Conservation (phyloP, 176 grass and related monocot species). For the Rhynchospora pubera region DNA sequence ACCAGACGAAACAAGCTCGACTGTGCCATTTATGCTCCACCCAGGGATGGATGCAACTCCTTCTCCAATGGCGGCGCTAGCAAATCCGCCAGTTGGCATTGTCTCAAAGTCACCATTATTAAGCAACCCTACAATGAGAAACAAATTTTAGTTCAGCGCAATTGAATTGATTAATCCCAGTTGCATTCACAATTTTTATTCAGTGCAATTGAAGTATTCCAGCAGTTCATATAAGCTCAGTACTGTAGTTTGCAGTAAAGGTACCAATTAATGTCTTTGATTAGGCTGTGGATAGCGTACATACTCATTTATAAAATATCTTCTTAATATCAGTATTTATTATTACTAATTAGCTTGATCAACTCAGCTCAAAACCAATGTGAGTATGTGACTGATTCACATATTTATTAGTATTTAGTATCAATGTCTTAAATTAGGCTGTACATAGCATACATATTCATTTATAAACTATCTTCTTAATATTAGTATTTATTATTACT, state of each 20-base stretch:
- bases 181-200: neutral
- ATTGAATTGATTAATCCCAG: neutral
- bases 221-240: neutral
- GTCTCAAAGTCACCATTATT: conserved; percentile 90
- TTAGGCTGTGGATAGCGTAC: neutral
- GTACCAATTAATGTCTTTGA: neutral
- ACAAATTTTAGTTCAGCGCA: neutral
- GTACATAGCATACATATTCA: neutral
- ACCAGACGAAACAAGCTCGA: conserved; percentile 77
- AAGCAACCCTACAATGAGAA: conserved; percentile 55
- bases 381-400: neutral
- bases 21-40: conserved; percentile 91
- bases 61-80: conserved; percentile 48
- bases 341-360: neutral
- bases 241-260: neutral
- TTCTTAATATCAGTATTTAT: neutral
- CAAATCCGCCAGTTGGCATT: conserved; percentile 54
- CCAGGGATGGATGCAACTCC: conserved; percentile 54
- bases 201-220: too few relatives aligned
- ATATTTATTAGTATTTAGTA: neutral
- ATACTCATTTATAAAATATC: neutral
- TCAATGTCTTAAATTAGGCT: neutral
- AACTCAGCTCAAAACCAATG: neutral
- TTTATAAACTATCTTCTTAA: neutral
- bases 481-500: neutral